Percentiles rank a stretch among this genome's conserved stretches.
Evolutionary conservation across 139 green algal genomes (phyloP).

Genomic region (Klebsormidium nitens): DNA sequence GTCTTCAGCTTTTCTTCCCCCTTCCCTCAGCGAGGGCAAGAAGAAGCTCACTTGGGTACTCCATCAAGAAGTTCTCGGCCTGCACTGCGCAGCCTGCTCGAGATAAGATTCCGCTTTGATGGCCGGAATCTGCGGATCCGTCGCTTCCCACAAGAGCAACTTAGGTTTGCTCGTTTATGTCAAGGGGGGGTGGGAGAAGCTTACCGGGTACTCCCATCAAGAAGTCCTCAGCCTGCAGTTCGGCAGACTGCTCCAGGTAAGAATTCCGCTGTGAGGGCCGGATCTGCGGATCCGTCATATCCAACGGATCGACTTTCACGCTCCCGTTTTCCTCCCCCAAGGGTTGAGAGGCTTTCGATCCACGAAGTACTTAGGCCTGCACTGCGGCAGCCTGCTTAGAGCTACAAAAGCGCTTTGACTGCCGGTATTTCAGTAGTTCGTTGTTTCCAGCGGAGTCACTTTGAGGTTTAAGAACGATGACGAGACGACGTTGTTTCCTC

Average conservation of each 20-base stretch:
- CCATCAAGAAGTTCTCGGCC: constrained; percentile 9
- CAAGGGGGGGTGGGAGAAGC: constrained; percentile 64
- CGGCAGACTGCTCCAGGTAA: constrained; percentile 22
- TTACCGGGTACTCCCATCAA: constrained; percentile 43
- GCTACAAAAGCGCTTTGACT: background rate
- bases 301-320: too few species aligned
- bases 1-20: too few species aligned
- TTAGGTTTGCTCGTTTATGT: constrained; percentile 69
- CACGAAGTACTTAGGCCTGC: constrained; percentile 9
- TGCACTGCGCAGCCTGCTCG: constrained; percentile 18
- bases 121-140: too few species aligned
- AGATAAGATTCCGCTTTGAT: constrained; percentile 2
- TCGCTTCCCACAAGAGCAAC: too few species aligned
- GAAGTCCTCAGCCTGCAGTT: constrained; percentile 10
- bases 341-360: constrained; percentile 51
- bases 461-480: constrained; percentile 74
- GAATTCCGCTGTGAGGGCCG: too few species aligned
- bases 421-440: too few species aligned
- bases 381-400: constrained; percentile 23
- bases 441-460: too few species aligned
- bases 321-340: too few species aligned
- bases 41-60: constrained; percentile 44
- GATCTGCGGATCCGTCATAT: too few species aligned
- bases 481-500: too few species aligned
- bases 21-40: constrained; percentile 75